These are phyloP conservation scores for Eucalyptus curtisii DNA, from an alignment of 345 rosid species.

Conservation along the genomic window DNA sequence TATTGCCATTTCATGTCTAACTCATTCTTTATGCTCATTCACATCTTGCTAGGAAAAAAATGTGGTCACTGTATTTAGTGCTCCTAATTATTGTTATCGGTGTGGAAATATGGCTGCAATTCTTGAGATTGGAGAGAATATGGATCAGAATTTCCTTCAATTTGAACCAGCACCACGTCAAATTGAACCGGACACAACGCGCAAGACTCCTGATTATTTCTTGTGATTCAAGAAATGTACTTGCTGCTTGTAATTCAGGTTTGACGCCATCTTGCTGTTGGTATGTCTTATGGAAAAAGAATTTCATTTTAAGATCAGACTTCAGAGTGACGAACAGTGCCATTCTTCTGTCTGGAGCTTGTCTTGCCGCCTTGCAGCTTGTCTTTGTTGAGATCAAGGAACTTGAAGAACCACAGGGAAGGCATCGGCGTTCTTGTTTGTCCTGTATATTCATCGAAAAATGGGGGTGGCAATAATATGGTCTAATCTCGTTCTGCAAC, in stretches of 20 bases:
- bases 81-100: slow-evolving; percentile 88
- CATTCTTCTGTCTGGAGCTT: slow-evolving; percentile 36
- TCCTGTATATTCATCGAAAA: slow-evolving; percentile 20
- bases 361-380: neutral
- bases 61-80: slow-evolving; percentile 91
- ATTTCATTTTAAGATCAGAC: slow-evolving; percentile 13
- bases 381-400: neutral
- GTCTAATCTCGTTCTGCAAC: slow-evolving; percentile 1
- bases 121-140: slow-evolving; percentile 82
- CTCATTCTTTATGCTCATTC: neutral
- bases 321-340: slow-evolving; percentile 18
- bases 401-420: neutral
- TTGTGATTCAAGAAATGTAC: slow-evolving; percentile 34
- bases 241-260: slow-evolving; percentile 23
- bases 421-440: neutral
- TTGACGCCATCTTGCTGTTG: slow-evolving; percentile 27
- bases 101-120: slow-evolving; percentile 98
- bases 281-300: slow-evolving; percentile 13
- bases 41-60: slow-evolving; percentile 47
- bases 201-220: slow-evolving; percentile 96
- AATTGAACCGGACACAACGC: slow-evolving; percentile 78
- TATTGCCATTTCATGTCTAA: neutral
- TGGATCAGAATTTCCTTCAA: slow-evolving; percentile 91
- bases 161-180: slow-evolving; percentile 93
- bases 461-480: slow-evolving; percentile 19